These are phyloP conservation scores for Aspergillus sp. DNA, from an alignment of 2,329 filamentous ascomycete genomes.

Conservation along the genomic window DNA sequence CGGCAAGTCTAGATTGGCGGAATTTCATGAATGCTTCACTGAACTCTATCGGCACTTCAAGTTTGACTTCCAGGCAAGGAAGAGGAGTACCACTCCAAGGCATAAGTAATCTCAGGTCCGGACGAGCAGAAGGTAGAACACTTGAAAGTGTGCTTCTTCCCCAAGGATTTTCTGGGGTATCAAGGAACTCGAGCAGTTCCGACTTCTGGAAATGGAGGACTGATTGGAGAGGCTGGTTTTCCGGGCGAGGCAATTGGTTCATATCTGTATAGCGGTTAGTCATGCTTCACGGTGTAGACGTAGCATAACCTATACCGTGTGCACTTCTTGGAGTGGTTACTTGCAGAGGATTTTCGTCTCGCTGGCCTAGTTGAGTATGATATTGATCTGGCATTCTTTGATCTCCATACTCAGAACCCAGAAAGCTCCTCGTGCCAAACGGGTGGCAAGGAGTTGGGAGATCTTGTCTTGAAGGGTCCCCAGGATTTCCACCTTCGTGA, in stretches of 20 bases:
- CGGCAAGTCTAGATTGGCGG: neutral
- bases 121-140: neutral
- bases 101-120: neutral
- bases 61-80: neutral
- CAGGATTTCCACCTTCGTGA: neutral
- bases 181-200: neutral
- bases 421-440: neutral
- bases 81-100: neutral
- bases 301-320: neutral
- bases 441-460: neutral
- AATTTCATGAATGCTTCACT: slow-evolving; percentile 1
- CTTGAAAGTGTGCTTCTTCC: neutral
- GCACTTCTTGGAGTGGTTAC: neutral
- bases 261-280: neutral
- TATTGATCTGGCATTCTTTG: neutral
- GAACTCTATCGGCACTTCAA: neutral
- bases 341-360: neutral
- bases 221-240: neutral
- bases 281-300: neutral
- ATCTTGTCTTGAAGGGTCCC: neutral
- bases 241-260: neutral
- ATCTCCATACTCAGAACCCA: neutral
- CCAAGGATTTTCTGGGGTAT: neutral
- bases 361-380: neutral
- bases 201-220: neutral